phyloP scores from a whole-genome alignment of 257 asterid genomes.

The Salvia miltiorrhiza region DNA sequence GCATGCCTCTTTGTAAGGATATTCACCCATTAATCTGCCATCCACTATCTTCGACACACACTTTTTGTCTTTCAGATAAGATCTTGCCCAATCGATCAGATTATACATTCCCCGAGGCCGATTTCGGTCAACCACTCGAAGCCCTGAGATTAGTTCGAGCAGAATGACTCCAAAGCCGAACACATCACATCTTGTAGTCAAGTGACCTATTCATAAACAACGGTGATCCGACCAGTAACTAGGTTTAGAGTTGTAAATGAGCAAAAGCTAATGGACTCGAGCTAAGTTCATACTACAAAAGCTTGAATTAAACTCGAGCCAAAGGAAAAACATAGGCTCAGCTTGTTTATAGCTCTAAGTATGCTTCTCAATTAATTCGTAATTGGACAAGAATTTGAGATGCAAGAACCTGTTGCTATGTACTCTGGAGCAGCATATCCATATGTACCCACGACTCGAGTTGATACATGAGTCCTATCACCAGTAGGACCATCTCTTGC shows the following conservation, averaged over 20 bases:
- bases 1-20: neutral
- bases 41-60: neutral
- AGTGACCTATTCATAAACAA: slow-evolving; percentile 2
- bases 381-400: no score
- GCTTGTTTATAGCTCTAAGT: neutral
- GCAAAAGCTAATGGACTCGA: no score
- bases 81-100: neutral
- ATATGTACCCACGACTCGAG: slow-evolving; percentile 33
- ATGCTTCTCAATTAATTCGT: neutral
- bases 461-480: slow-evolving; percentile 39
- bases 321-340: neutral
- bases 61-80: neutral
- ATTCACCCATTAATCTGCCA: slow-evolving; percentile 11
- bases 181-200: slow-evolving; percentile 9
- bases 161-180: slow-evolving; percentile 23
- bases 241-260: no score
- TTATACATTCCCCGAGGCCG: neutral
- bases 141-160: slow-evolving; percentile 19
- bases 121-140: neutral
- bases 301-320: no score
- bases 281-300: no score
- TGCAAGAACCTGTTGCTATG: neutral
- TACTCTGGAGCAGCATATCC: slow-evolving; percentile 33
- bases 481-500: slow-evolving; percentile 50
- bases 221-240: no score